phyloP scores from a whole-genome alignment of 352 stramenopile genomes.

The Globisporangium spinosum region DNA sequence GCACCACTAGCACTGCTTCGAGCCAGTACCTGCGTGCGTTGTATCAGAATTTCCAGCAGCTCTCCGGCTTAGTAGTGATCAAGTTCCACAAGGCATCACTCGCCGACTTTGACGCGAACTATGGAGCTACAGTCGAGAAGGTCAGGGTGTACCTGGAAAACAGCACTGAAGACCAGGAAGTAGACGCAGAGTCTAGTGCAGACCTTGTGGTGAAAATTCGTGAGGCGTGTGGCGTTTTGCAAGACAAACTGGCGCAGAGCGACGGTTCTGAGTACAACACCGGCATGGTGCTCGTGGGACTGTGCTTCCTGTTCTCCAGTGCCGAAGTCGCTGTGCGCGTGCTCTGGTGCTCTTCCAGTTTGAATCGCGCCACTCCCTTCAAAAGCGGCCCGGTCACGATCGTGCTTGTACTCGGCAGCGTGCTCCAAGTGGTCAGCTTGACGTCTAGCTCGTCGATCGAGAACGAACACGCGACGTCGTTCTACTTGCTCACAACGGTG shows the following conservation, averaged over 20 bases:
- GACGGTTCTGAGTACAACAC: constrained; percentile 79
- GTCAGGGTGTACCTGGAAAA: constrained; percentile 15
- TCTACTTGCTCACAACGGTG: constrained; percentile 65
- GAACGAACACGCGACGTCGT: constrained; percentile 84
- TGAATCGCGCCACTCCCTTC: background rate
- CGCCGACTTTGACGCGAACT: constrained; percentile 29
- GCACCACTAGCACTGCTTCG: background rate
- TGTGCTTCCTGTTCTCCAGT: constrained; percentile 36
- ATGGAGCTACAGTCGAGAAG: constrained; percentile 20
- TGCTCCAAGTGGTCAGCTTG: constrained; percentile 57
- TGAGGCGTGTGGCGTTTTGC: constrained; percentile 40
- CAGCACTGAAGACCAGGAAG: background rate
- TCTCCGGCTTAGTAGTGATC: constrained; percentile 41
- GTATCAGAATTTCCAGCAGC: constrained; percentile 58
- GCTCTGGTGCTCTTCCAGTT: constrained; percentile 10
- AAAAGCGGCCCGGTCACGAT: background rate
- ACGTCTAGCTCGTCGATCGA: constrained; percentile 86
- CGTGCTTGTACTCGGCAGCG: constrained; percentile 17
- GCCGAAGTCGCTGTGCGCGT: constrained; percentile 15
- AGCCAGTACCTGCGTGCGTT: constrained; percentile 27
- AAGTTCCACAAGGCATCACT: constrained; percentile 39
- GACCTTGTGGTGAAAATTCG: constrained; percentile 19
- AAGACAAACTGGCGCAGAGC: constrained; percentile 48
- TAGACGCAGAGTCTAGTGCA: background rate
- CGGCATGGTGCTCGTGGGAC: constrained; percentile 30